Evolutionary conservation across 768 basidiomycete genomes (phyloP), one percentile per base, ranked within the genome.

Genomic region (Termitomyces sp.): DNA sequence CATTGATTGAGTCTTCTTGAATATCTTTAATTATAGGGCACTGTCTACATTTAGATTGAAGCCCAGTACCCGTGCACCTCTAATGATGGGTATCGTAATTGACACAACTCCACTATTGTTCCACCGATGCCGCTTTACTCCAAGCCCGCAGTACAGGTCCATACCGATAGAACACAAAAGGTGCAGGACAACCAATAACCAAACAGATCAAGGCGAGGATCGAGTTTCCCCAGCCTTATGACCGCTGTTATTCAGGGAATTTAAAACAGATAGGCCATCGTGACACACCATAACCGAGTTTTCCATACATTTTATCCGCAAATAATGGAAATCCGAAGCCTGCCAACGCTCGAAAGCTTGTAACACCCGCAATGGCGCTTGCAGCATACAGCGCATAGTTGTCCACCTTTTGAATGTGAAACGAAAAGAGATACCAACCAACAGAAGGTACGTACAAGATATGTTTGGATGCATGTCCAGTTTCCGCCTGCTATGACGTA

Each of bases 371-470:
- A n/a, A 84, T 74, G 2, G 82, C 81, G 40, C 81, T 84, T 15
- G 84, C 82, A 10, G 83, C 81, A 67, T 91, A 86, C 43, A 90
- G 83, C 11, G 92, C 88, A 71, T 94, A 94, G 67, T 86, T 90
- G 73, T 93, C 91, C 55, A 94, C 86, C 73, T 94, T 85, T 25
- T 10, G 7, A 46, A 50, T n/a, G 6, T 32, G 60, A 61, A 50
- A 67, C 63, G 59, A 63, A 48, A 2, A 17, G 17, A 34, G 12
- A 25, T 40, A n/a, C 11, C 6, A 20, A 72, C 63, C 74, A 76
- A 0, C 69, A 61, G 4, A 20, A 40, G n/a, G 14, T 7, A 60
- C 81, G 70, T 52, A 88, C 81, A 50, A 86, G 71, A 56, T 87
- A 88, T 12, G 83, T 81, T 65, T 86, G 83, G 36, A 85, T 81